These are phyloP conservation scores for Aspergillus sp. DNA, from an alignment of 2,329 filamentous ascomycete species.

Conservation along the genomic window DNA sequence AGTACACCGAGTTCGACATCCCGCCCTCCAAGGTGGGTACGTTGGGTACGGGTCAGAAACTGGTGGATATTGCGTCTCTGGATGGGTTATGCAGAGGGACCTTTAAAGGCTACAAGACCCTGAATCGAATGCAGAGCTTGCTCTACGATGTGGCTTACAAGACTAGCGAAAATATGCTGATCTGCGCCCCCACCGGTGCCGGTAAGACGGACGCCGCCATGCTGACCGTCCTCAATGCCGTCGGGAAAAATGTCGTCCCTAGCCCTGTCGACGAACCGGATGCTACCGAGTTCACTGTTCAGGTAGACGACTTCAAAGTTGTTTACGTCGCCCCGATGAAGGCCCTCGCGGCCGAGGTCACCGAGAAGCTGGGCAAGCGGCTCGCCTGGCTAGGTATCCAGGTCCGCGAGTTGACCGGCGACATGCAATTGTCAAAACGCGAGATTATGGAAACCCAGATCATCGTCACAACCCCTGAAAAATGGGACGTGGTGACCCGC, in stretches of 20 bases:
- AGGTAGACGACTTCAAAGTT: constrained; percentile 86
- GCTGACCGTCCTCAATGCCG: constrained; percentile 85
- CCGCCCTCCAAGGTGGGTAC: constrained; percentile 73
- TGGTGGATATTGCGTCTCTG: constrained; percentile 70
- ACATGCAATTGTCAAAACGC: constrained; percentile 96
- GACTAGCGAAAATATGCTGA: constrained; percentile 96
- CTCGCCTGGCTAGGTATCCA: constrained; percentile 89
- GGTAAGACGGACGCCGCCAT: constrained; percentile 98
- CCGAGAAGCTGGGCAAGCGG: constrained; percentile 83
- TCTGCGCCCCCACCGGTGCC: constrained; percentile 93
- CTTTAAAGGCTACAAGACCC: constrained; percentile 82
- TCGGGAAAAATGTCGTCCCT: constrained; percentile 75
- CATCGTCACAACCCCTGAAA: constrained; percentile 96
- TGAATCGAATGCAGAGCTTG: constrained; percentile 97
- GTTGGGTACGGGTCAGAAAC: constrained; percentile 60
- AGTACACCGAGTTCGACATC: constrained; percentile 82
- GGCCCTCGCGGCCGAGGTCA: constrained; percentile 90
- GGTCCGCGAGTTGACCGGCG: constrained; percentile 88
- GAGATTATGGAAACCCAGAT: constrained; percentile 96
- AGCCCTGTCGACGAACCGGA: constrained; percentile 66
- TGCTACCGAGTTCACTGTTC: constrained; percentile 71
- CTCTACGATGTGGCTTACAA: constrained; percentile 93
- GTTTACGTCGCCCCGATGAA: constrained; percentile 99
- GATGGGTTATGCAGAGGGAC: constrained; percentile 85
- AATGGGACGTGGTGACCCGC: constrained; percentile 96